Evolutionary conservation across 2,329 filamentous ascomycete species (phyloP).

Genomic region (Penicillium sp.): DNA sequence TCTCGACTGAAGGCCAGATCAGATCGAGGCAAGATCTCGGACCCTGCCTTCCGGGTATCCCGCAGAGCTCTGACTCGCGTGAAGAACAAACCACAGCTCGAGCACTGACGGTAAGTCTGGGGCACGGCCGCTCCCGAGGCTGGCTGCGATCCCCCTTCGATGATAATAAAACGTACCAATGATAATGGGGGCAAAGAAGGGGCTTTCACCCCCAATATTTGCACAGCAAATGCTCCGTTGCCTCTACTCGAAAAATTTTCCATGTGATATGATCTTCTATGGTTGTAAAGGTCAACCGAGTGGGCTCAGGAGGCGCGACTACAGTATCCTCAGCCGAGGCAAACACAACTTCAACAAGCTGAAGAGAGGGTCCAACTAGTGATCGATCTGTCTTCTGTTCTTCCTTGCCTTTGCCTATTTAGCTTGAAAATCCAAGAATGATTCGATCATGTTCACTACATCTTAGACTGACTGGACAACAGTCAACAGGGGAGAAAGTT

Average conservation of each 20-base stretch:
- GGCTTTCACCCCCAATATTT: background rate
- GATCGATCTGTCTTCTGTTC: background rate
- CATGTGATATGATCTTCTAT: background rate
- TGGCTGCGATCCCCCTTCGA: background rate
- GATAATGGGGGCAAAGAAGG: background rate
- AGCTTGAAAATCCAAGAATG: background rate
- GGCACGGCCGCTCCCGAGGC: slow-evolving; percentile 16
- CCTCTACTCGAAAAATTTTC: background rate
- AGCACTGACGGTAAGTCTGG: slow-evolving; percentile 4
- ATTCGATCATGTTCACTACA: background rate
- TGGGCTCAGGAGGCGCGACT: background rate
- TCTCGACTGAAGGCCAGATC: background rate
- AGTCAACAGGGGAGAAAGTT: slow-evolving; percentile 1
- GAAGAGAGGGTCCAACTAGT: background rate
- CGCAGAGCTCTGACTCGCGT: background rate
- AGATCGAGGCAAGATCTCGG: background rate
- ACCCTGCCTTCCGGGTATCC: background rate
- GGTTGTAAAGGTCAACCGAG: background rate
- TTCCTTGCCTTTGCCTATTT: background rate
- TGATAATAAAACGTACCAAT: background rate
- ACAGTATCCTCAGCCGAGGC: background rate
- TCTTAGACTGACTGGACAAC: background rate
- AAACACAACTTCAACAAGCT: background rate
- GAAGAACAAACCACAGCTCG: slow-evolving; percentile 17
- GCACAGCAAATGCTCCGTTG: background rate